Conservation (phyloP, 495 filamentous ascomycete species). For the Tuber magnatum region DNA sequence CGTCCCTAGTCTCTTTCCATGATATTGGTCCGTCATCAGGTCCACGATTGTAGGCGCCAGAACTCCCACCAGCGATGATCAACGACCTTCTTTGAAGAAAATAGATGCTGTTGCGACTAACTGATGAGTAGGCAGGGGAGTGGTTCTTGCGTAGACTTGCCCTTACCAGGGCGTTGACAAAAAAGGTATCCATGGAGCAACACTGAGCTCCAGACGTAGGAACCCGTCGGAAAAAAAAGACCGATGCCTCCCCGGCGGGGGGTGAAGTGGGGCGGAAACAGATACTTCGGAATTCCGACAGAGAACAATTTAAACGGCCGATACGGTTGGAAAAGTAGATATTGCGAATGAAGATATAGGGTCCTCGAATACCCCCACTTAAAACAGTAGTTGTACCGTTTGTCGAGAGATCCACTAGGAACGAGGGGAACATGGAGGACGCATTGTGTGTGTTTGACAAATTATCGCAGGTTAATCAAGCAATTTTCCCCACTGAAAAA, state of each 20-base stretch:
- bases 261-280: constrained; percentile 1
- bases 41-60: not conserved
- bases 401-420: constrained; percentile 33
- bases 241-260: no score
- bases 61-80: constrained; percentile 6
- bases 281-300: not conserved
- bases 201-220: not conserved
- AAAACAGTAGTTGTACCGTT: constrained; percentile 27
- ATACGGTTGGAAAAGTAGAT: not conserved
- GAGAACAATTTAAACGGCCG: constrained; percentile 12
- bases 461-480: not conserved
- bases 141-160: constrained; percentile 59
- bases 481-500: not conserved
- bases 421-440: constrained; percentile 35
- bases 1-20: constrained; percentile 13
- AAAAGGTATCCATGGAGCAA: constrained; percentile 48
- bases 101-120: not conserved
- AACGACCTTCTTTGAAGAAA: constrained; percentile 10
- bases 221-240: not conserved
- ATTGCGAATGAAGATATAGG: not conserved
- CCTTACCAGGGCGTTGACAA: constrained; percentile 59
- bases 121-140: constrained; percentile 36
- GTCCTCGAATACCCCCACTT: constrained; percentile 12
- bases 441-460: constrained; percentile 22
- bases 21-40: constrained; percentile 14